Evolutionary conservation across 1,139 yeast genomes (phyloP).

Genomic region (Suhomyces coccinellae): DNA sequence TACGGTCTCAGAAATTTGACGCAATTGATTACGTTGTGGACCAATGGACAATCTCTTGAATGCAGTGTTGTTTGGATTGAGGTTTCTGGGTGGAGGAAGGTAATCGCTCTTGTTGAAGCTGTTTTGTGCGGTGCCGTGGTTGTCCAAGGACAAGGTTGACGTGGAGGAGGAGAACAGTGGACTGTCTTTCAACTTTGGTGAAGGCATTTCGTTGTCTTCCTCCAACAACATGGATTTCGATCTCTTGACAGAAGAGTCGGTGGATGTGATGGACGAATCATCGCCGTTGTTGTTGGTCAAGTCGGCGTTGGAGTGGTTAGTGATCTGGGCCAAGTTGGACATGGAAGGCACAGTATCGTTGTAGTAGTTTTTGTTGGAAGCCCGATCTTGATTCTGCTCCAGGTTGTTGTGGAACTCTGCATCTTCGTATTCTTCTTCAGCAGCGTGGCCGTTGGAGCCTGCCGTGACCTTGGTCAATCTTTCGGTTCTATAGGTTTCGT

Average conservation of each 20-base stretch:
- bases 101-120: slow-evolving; percentile 24
- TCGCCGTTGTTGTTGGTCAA: slow-evolving; percentile 14
- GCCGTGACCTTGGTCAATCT: slow-evolving; percentile 63
- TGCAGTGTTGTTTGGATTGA: slow-evolving; percentile 43
- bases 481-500: slow-evolving; percentile 92
- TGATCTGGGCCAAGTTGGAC: slow-evolving; percentile 63
- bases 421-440: slow-evolving; percentile 30
- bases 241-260: slow-evolving; percentile 24
- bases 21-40: slow-evolving; percentile 65
- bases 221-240: slow-evolving; percentile 41
- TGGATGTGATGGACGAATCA: slow-evolving; percentile 27
- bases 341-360: slow-evolving; percentile 53
- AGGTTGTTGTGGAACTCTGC: slow-evolving; percentile 35
- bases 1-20: slow-evolving; percentile 78
- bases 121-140: slow-evolving; percentile 2
- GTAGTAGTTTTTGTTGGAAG: slow-evolving; percentile 8
- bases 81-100: slow-evolving; percentile 33
- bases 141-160: slow-evolving; percentile 30
- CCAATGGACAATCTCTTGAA: slow-evolving; percentile 59
- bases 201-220: slow-evolving; percentile 27
- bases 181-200: slow-evolving; percentile 33
- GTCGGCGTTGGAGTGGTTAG: slow-evolving; percentile 23
- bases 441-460: slow-evolving; percentile 24
- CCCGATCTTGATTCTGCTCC: slow-evolving; percentile 18
- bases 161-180: slow-evolving; percentile 34